Evolutionary conservation across 108 stramenopile genomes (phyloP), one percentile per base, ranked within the genome.

Genomic region (Pseudonitzschia delicatissima): DNA sequence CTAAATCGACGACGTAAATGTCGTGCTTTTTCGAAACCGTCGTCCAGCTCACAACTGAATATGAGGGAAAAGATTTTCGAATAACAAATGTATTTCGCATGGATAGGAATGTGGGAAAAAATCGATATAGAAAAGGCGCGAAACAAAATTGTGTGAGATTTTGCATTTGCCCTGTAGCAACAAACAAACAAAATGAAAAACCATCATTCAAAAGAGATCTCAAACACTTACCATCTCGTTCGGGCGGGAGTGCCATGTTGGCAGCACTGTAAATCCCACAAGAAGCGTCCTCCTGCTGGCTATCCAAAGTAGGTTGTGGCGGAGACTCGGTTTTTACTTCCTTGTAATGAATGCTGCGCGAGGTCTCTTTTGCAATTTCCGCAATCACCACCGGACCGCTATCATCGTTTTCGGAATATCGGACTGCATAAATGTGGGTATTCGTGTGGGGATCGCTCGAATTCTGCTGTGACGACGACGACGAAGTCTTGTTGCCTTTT

Each of bases 1-100:
- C 88, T 37, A 78, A 69, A 70, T 90, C 88, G 15, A 67, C 82
- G 45, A 90, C 69, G 64, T 85, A 87, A 47, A 90, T 83, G 18
- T 79, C 50, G 29, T 78, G 76, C 35, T 86, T 79, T 45, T 78
- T 57, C 12, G 76, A 77, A 35, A 84, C 76, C 11, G 78, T 79
- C 1, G 80, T 79, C 83, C 83, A 84, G 42, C 80, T 79, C n/a
- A 62, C 15, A 18, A 78, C 82, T 83, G 62, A 67, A 36, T 52
- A 62, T 60, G 31, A 44, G 20, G 12, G 27, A 1, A 15, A 47
- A 23, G n/a, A 21, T 4, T 42, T 3, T 45, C n/a, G n/a, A n/a
- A n/a, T 64, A 2, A 6, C n/a, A 5, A 1, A 3, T 5, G 2
- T 44, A 44, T 44, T 44, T 44, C 7, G 42, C 67, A 5, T 64